A percentile compares a stretch with the other conserved stretches of the same genome.
Evolutionary conservation across 805 yeast species (phyloP).

Genomic region (Candida orba): DNA sequence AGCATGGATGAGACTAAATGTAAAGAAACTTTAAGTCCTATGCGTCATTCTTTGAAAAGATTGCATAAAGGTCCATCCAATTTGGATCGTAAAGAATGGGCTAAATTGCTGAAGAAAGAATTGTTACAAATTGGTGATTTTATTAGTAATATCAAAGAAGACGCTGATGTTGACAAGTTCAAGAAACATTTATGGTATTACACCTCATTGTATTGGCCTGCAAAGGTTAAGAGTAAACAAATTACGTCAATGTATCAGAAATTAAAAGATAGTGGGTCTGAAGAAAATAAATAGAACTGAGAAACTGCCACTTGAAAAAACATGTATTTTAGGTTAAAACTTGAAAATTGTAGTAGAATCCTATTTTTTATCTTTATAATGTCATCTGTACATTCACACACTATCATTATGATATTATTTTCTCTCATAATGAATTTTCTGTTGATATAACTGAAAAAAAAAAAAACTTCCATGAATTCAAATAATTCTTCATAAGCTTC

Average conservation of each 20-base stretch:
- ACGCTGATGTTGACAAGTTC: constrained; percentile 30
- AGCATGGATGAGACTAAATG: constrained; percentile 75
- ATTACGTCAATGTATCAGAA: constrained; percentile 71
- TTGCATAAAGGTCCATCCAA: constrained; percentile 69
- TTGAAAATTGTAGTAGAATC: no score
- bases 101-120: constrained; percentile 58
- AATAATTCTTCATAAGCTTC: no score
- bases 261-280: constrained; percentile 27
- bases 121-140: constrained; percentile 67
- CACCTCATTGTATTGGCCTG: constrained; percentile 85
- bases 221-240: constrained; percentile 65
- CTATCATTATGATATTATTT: no score
- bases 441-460: no score
- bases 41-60: constrained; percentile 56
- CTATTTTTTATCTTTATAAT: no score
- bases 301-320: no score
- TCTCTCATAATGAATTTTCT: no score
- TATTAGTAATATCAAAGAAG: constrained; percentile 36
- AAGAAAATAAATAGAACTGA: neutral
- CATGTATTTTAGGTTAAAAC: no score
- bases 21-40: constrained; percentile 53
- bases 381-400: no score
- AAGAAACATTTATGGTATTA: constrained; percentile 76
- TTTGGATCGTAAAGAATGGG: constrained; percentile 71
- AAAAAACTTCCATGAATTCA: no score